phyloP scores from a whole-genome alignment of 371 early-diverging fungal genomes.

The Mortierella sp. region DNA sequence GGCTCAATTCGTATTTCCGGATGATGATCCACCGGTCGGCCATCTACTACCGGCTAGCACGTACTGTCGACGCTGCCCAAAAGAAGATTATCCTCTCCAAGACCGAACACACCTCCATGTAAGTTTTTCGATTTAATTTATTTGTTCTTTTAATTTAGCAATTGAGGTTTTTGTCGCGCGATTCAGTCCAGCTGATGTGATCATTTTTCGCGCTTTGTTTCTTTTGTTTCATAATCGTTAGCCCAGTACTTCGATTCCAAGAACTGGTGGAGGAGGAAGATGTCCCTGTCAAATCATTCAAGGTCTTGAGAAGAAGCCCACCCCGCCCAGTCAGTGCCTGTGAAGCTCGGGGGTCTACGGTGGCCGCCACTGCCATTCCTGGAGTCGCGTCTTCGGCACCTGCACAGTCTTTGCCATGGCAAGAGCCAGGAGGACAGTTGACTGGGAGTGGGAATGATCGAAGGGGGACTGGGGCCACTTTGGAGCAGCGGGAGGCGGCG shows the following conservation, averaged over 20 bases:
- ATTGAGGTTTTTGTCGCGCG: background rate
- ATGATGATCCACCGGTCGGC: conserved; percentile 82
- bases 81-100: conserved; percentile 74
- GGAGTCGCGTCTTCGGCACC: background rate
- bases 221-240: conserved; percentile 5
- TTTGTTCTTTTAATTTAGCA: background rate
- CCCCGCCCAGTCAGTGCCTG: conserved; percentile 22
- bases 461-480: conserved; percentile 63
- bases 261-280: conserved; percentile 29
- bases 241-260: conserved; percentile 55
- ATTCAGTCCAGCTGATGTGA: too few relatives aligned
- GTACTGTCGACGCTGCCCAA: conserved; percentile 70
- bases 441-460: conserved; percentile 39
- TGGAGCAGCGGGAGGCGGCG: conserved; percentile 76
- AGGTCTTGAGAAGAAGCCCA: conserved; percentile 23
- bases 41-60: conserved; percentile 74
- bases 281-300: conserved; percentile 17
- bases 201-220: too few relatives aligned
- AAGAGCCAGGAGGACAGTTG: background rate
- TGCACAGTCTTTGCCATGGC: background rate
- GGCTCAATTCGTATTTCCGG: conserved; percentile 85
- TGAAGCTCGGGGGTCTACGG: conserved; percentile 4
- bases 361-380: background rate
- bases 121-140: conserved; percentile 37
- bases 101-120: conserved; percentile 71